phyloP scores from a whole-genome alignment of 805 yeast genomes.

The Scheffersomyces ergatensis region DNA sequence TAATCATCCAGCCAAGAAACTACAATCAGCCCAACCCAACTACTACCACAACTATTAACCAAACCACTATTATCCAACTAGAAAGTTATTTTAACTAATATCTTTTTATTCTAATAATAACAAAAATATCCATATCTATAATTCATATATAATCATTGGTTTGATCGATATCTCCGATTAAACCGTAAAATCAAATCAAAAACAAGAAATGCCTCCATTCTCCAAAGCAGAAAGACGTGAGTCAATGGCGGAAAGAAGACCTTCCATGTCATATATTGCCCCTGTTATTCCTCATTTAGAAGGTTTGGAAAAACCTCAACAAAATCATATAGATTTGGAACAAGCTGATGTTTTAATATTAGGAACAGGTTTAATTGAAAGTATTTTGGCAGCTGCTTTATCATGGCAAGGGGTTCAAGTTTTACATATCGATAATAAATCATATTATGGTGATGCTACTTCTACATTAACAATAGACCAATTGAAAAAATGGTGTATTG shows the following conservation, averaged over 20 bases:
- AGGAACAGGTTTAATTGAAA: conserved; percentile 91
- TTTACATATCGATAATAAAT: conserved; percentile 80
- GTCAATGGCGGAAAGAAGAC: conserved; percentile 46
- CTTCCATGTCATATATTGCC: conserved; percentile 40
- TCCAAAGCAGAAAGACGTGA: conserved; percentile 35
- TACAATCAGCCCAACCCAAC: too few species aligned
- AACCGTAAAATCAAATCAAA: not conserved
- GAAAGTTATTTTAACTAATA: too few species aligned
- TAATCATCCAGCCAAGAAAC: too few species aligned
- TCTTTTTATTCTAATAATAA: too few species aligned
- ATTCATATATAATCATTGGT: not conserved
- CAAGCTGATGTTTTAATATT: conserved; percentile 82
- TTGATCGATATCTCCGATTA: not conserved
- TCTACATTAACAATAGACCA: conserved; percentile 89
- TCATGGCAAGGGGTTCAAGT: conserved; percentile 99
- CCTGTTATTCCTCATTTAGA: conserved; percentile 67
- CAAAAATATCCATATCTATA: too few species aligned
- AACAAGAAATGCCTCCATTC: not conserved
- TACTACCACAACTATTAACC: too few species aligned
- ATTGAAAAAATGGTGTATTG: conserved; percentile 75
- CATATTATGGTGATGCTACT: conserved; percentile 84
- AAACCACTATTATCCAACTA: too few species aligned
- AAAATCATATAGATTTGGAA: conserved; percentile 56
- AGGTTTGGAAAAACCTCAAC: conserved; percentile 73
- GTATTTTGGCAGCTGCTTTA: conserved; percentile 86